Percentiles rank a stretch among this genome's conserved stretches.
Conservation (phyloP, 306 rosid genomes). For the Ziziphus jujuba region DNA sequence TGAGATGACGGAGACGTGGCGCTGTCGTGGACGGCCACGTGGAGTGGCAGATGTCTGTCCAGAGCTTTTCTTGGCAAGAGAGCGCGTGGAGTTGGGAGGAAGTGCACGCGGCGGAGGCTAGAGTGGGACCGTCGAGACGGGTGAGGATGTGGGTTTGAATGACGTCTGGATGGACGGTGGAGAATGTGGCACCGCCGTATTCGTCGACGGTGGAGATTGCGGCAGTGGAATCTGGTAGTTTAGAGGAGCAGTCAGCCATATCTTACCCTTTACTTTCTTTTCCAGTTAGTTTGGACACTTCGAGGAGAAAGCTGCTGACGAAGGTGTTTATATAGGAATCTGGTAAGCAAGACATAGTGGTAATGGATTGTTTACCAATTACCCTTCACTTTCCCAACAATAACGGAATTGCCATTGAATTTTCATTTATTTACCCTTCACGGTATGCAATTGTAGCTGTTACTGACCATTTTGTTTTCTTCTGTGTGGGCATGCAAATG, state of each 20-base stretch:
- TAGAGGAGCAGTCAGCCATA: slow-evolving; percentile 6
- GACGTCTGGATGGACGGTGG: slow-evolving; percentile 55
- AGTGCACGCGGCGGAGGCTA: slow-evolving; percentile 56
- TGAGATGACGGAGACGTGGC: slow-evolving; percentile 48
- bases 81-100: slow-evolving; percentile 52
- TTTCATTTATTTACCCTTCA: not conserved
- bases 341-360: too few relatives aligned
- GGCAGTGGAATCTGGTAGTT: not conserved
- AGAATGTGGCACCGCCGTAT: slow-evolving; percentile 32
- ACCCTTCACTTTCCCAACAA: not conserved
- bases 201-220: slow-evolving; percentile 7
- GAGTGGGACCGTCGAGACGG: slow-evolving; percentile 66
- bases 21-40: slow-evolving; percentile 72
- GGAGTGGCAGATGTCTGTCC: slow-evolving; percentile 54
- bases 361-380: not conserved
- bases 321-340: not conserved
- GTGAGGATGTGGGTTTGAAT: slow-evolving; percentile 62
- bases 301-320: not conserved
- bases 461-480: too few relatives aligned
- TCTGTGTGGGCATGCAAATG: too few relatives aligned
- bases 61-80: slow-evolving; percentile 38
- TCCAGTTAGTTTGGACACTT: not conserved
- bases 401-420: not conserved
- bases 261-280: not conserved
- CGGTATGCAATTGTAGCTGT: not conserved